Percentiles rank a stretch among this genome's conserved stretches.
These are phyloP conservation scores for Verticillium isaacii DNA, from an alignment of 2,329 filamentous ascomycete species.

Conservation along the genomic window DNA sequence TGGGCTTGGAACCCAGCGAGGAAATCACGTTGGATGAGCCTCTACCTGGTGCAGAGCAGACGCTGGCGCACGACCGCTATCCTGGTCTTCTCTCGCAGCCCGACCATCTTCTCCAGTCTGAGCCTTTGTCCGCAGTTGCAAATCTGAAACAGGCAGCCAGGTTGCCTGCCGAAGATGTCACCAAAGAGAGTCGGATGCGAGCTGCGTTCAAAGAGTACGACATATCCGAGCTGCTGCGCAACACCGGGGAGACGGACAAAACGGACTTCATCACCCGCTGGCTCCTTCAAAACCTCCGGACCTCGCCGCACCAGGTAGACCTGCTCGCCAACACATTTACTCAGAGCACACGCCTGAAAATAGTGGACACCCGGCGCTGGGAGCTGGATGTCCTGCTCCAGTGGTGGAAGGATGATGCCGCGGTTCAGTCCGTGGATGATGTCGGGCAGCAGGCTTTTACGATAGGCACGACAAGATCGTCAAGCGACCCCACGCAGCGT, in stretches of 20 bases:
- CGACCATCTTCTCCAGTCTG: slow-evolving; percentile 33
- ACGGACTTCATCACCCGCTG: slow-evolving; percentile 46
- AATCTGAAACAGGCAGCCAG: slow-evolving; percentile 33
- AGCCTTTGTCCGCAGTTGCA: slow-evolving; percentile 33
- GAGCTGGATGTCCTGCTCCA: slow-evolving; percentile 31
- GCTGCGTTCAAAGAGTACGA: slow-evolving; percentile 42
- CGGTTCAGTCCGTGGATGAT: background rate
- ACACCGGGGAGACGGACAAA: slow-evolving; percentile 30
- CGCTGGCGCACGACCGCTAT: slow-evolving; percentile 35
- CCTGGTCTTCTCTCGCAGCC: slow-evolving; percentile 44
- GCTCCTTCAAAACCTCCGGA: slow-evolving; percentile 46
- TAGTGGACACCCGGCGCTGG: slow-evolving; percentile 28
- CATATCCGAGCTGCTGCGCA: slow-evolving; percentile 37
- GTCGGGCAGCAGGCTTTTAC: background rate
- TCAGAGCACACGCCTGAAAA: slow-evolving; percentile 23
- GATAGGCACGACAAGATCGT: background rate
- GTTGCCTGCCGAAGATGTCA: slow-evolving; percentile 29
- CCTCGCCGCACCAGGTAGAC: slow-evolving; percentile 38
- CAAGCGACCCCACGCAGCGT: background rate
- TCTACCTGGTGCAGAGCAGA: slow-evolving; percentile 16
- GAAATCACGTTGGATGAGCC: slow-evolving; percentile 35
- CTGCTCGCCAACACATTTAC: slow-evolving; percentile 34
- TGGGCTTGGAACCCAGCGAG: slow-evolving; percentile 32
- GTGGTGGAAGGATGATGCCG: slow-evolving; percentile 26
- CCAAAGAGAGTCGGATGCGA: slow-evolving; percentile 27